Percentiles rank a stretch among this genome's conserved stretches.
Evolutionary conservation across 1,284 basidiomycete genomes (phyloP).

Genomic region (Xanthoconium separans): DNA sequence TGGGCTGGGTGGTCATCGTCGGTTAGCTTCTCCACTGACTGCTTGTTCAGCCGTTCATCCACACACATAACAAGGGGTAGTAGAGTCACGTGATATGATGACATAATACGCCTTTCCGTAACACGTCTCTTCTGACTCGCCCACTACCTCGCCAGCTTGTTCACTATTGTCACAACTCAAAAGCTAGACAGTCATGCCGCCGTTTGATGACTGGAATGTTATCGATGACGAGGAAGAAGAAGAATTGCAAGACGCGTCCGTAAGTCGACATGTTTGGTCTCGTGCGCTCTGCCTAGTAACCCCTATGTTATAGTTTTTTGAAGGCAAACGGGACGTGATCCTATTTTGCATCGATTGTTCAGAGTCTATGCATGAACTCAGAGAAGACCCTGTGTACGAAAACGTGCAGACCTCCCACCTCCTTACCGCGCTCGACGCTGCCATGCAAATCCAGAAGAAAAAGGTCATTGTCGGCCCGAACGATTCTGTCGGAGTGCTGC

Average conservation of each 20-base stretch:
- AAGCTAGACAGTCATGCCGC: constrained; percentile 39
- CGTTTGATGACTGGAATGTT: constrained; percentile 74
- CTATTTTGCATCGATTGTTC: constrained; percentile 95
- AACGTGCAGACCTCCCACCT: constrained; percentile 64
- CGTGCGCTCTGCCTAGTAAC: neutral
- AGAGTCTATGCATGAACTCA: constrained; percentile 78
- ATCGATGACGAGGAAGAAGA: constrained; percentile 77
- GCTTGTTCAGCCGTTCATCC: too few relatives aligned
- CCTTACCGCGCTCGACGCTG: constrained; percentile 74
- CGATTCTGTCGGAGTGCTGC: constrained; percentile 84
- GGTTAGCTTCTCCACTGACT: neutral
- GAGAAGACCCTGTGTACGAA: constrained; percentile 62
- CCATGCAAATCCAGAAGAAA: constrained; percentile 81
- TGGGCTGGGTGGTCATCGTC: constrained; percentile 21
- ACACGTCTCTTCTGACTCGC: constrained; percentile 2
- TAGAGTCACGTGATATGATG: constrained; percentile 21
- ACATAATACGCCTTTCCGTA: constrained; percentile 25
- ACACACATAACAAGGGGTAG: constrained; percentile 2
- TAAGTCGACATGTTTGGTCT: constrained; percentile 25
- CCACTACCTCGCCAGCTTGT: neutral
- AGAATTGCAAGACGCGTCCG: constrained; percentile 69
- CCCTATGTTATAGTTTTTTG: constrained; percentile 54
- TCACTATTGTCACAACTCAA: neutral
- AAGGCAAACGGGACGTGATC: constrained; percentile 79
- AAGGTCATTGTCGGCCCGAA: constrained; percentile 88